Conservation (phyloP, 2,329 filamentous ascomycete species). For the Mycosphaerelloides madeirae region DNA sequence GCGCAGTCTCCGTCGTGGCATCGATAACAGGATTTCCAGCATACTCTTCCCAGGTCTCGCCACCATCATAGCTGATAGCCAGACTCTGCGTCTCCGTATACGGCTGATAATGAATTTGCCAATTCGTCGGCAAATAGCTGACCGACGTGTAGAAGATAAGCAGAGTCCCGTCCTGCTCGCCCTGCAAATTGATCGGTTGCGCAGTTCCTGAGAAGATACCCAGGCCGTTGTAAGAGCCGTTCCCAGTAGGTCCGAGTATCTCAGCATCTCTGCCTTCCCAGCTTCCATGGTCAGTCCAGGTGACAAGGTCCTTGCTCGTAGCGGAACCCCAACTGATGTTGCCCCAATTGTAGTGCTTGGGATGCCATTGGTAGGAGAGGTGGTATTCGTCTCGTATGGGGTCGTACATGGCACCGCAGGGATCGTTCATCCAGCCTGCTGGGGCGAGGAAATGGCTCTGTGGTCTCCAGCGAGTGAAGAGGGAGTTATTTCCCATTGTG, state of each 20-base stretch:
- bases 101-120: conserved; percentile 40
- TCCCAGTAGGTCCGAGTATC: conserved; percentile 38
- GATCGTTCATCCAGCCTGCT: conserved; percentile 49
- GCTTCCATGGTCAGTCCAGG: conserved; percentile 39
- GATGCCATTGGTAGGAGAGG: conserved; percentile 51
- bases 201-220: conserved; percentile 52
- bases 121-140: conserved; percentile 43
- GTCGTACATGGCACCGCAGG: conserved; percentile 50
- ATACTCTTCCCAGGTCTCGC: conserved; percentile 45
- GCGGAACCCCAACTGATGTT: conserved; percentile 51
- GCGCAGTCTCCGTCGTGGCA: conserved; percentile 31
- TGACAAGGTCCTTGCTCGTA: conserved; percentile 47
- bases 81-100: conserved; percentile 46
- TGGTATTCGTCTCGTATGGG: conserved; percentile 47
- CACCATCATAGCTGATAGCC: conserved; percentile 43
- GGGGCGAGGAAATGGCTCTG: conserved; percentile 45
- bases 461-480: conserved; percentile 47
- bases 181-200: conserved; percentile 46
- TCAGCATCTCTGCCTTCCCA: conserved; percentile 44
- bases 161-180: conserved; percentile 44
- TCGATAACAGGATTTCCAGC: conserved; percentile 44
- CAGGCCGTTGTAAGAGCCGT: conserved; percentile 45
- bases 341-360: conserved; percentile 45
- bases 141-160: conserved; percentile 47
- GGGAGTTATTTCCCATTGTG: conserved; percentile 42